These are phyloP conservation scores for Wickerhamiella brachini DNA, from an alignment of 805 yeast genomes.

Conservation along the genomic window DNA sequence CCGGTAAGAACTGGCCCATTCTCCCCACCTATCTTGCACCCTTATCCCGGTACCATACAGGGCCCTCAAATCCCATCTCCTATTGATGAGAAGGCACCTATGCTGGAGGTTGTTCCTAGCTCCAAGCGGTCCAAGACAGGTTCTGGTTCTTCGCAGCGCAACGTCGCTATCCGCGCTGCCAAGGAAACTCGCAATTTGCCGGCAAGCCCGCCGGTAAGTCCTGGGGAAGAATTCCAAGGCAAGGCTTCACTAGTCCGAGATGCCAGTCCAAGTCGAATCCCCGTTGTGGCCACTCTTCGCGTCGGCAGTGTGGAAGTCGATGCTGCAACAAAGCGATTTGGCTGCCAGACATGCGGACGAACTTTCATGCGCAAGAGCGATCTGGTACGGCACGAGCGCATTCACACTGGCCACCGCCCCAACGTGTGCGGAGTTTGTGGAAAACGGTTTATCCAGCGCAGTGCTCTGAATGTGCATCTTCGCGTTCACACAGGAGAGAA, in stretches of 20 bases:
- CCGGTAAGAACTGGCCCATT: neutral
- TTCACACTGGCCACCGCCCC: slow-evolving; percentile 37
- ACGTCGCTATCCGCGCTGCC: neutral
- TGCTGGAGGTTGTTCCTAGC: neutral
- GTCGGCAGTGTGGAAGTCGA: slow-evolving; percentile 4
- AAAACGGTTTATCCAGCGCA: slow-evolving; percentile 69
- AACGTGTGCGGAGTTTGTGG: slow-evolving; percentile 41
- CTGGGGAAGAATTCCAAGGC: neutral
- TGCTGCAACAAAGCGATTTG: slow-evolving; percentile 17
- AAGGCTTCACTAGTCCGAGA: neutral
- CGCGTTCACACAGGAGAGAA: slow-evolving; percentile 76
- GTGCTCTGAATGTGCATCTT: slow-evolving; percentile 65
- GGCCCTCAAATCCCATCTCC: neutral
- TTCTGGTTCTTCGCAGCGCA: neutral
- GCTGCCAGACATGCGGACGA: slow-evolving; percentile 40
- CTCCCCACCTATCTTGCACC: neutral
- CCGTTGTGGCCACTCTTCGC: slow-evolving; percentile 4
- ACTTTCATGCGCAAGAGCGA: slow-evolving; percentile 65
- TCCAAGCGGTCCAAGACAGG: neutral
- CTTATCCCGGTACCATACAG: neutral
- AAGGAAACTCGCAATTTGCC: neutral
- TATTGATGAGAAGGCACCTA: neutral
- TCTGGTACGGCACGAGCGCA: slow-evolving; percentile 62
- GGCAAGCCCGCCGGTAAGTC: neutral
- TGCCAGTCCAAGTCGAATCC: neutral